A percentile compares a stretch with the other conserved stretches of the same genome.
phyloP scores from a whole-genome alignment of 257 asterid genomes.

The Solanum pimpinellifolium region DNA sequence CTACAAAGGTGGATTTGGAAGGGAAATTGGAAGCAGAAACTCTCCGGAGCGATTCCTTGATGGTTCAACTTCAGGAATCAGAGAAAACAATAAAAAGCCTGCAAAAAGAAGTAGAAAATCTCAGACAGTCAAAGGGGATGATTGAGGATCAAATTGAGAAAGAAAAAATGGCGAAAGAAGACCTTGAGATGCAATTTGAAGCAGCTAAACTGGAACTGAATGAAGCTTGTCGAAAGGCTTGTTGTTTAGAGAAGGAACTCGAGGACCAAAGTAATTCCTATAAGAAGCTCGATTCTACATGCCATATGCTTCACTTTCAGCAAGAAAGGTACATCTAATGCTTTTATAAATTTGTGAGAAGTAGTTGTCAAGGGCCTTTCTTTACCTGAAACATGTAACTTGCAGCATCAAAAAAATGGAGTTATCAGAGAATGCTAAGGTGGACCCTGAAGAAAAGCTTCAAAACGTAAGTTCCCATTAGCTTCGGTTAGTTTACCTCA shows the following conservation, averaged over 20 bases:
- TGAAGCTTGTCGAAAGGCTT: constrained; percentile 23
- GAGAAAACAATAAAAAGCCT: constrained; percentile 19
- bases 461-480: constrained; percentile 40
- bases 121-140: constrained; percentile 20
- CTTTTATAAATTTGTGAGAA: not conserved
- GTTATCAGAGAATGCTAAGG: constrained; percentile 12
- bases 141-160: constrained; percentile 18
- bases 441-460: constrained; percentile 20
- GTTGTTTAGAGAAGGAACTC: constrained; percentile 20
- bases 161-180: constrained; percentile 25
- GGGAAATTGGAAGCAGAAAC: constrained; percentile 25
- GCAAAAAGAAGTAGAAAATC: constrained; percentile 23
- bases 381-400: constrained; percentile 11
- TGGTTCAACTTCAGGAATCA: constrained; percentile 36
- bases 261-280: constrained; percentile 14
- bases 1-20: constrained; percentile 19
- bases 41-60: constrained; percentile 18
- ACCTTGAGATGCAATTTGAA: constrained; percentile 20
- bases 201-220: constrained; percentile 28
- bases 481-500: not conserved
- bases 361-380: not conserved
- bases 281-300: constrained; percentile 13
- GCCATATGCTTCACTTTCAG: constrained; percentile 27
- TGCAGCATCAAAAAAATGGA: constrained; percentile 31
- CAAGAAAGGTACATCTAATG: constrained; percentile 31